Conservation (phyloP, 257 asterid species). For the Euphrasia confusa region DNA sequence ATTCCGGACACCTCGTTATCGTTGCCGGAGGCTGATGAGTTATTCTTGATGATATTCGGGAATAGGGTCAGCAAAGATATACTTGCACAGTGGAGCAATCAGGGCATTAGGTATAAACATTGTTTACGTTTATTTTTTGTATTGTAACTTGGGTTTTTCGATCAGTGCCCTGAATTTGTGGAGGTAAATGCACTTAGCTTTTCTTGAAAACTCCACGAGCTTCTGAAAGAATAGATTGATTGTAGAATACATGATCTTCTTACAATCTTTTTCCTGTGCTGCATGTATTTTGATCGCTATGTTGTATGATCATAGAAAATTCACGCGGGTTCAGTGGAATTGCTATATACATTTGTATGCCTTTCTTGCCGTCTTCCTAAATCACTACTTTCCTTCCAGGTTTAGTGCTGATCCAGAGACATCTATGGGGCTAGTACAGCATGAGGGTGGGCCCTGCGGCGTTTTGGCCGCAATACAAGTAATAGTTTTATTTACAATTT, state of each 20-base stretch:
- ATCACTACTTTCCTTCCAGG: conserved; percentile 36
- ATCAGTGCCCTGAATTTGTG: background rate
- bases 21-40: conserved; percentile 52
- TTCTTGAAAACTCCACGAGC: background rate
- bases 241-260: background rate
- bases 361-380: background rate
- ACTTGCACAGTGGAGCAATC: conserved; percentile 96
- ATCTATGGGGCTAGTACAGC: conserved; percentile 96
- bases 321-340: background rate
- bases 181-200: conserved; percentile 9
- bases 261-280: background rate
- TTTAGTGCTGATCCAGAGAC: conserved; percentile 91
- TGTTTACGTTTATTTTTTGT: background rate
- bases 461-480: conserved; percentile 97
- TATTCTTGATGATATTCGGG: conserved; percentile 76
- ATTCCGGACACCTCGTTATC: conserved; percentile 41
- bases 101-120: conserved; percentile 71
- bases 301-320: background rate
- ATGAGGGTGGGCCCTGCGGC: conserved; percentile 99
- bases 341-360: background rate
- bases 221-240: background rate
- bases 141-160: conserved; percentile 2
- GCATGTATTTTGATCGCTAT: conserved; percentile 3
- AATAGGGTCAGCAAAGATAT: conserved; percentile 54
- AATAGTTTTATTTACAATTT: conserved; percentile 32